phyloP scores from a whole-genome alignment of 2,329 filamentous ascomycete species.

The Aspergillus amoenus region DNA sequence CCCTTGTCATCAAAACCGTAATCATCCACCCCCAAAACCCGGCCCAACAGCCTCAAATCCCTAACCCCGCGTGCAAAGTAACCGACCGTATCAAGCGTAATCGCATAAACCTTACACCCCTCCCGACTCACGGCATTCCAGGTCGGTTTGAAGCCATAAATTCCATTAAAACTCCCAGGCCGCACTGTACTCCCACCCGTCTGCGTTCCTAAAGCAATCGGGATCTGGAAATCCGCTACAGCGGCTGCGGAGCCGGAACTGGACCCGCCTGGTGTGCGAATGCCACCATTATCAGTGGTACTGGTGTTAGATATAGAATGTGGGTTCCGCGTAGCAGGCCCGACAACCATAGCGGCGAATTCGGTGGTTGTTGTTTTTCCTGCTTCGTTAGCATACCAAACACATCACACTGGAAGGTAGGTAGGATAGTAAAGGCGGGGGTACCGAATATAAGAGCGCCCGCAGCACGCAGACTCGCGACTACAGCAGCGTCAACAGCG shows the following conservation, averaged over 20 bases:
- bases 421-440: no score
- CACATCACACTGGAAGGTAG: no score
- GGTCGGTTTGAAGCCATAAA: slow-evolving; percentile 66
- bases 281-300: accelerated
- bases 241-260: slow-evolving; percentile 67
- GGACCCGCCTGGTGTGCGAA: slow-evolving; percentile 64
- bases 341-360: slow-evolving; percentile 7
- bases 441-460: slow-evolving; percentile 16
- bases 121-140: slow-evolving; percentile 64
- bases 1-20: no score
- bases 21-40: slow-evolving; percentile 59
- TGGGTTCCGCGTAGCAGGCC: slow-evolving; percentile 55
- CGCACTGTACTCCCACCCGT: slow-evolving; percentile 65
- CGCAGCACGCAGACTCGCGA: slow-evolving; percentile 6
- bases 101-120: slow-evolving; percentile 56
- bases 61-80: no score
- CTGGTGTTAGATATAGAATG: slow-evolving; percentile 36
- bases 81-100: slow-evolving; percentile 56
- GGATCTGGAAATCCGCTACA: slow-evolving; percentile 64
- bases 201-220: slow-evolving; percentile 63
- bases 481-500: slow-evolving; percentile 1
- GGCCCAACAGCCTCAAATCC: slow-evolving; percentile 53
- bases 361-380: slow-evolving; percentile 18
- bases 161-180: slow-evolving; percentile 64
- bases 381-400: background rate